These are phyloP conservation scores for Polyporus tsugae DNA, from an alignment of 1,284 basidiomycete genomes.

Conservation along the genomic window DNA sequence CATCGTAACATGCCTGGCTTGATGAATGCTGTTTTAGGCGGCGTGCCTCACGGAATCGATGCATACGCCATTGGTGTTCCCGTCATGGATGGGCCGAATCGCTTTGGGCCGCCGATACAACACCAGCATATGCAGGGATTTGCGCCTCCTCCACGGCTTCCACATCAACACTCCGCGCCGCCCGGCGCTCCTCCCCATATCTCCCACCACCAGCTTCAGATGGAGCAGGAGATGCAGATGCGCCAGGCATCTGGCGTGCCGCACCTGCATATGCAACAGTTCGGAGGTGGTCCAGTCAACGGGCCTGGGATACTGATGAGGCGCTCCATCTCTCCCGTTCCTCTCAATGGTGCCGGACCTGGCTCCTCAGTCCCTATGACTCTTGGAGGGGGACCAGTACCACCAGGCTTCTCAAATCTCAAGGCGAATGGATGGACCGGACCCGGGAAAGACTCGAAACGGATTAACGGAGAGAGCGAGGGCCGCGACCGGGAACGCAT, in stretches of 20 bases:
- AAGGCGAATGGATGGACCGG: conserved; percentile 38
- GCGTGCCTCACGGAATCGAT: conserved; percentile 38
- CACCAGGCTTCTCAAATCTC: conserved; percentile 30
- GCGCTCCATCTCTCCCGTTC: conserved; percentile 43
- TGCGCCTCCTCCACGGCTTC: conserved; percentile 36
- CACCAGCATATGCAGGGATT: conserved; percentile 25
- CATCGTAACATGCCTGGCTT: conserved; percentile 33
- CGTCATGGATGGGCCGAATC: conserved; percentile 35
- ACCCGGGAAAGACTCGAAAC: conserved; percentile 31
- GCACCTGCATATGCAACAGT: conserved; percentile 33
- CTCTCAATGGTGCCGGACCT: conserved; percentile 30
- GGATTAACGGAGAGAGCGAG: conserved; percentile 40
- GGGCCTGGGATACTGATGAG: conserved; percentile 36
- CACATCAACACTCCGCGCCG: conserved; percentile 40
- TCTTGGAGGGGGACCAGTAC: conserved; percentile 30
- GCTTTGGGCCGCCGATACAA: conserved; percentile 33
- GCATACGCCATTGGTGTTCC: conserved; percentile 35
- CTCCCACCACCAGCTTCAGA: conserved; percentile 36
- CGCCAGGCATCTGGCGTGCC: conserved; percentile 33
- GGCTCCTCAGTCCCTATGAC: conserved; percentile 26
- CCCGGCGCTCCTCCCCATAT: conserved; percentile 34
- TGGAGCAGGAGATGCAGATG: conserved; percentile 39
- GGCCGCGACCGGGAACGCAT: conserved; percentile 38
- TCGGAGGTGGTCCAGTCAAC: conserved; percentile 25
- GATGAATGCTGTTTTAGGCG: conserved; percentile 43